Conservation (phyloP, 2,329 filamentous ascomycete genomes). For the Aspergillus glaucus region DNA sequence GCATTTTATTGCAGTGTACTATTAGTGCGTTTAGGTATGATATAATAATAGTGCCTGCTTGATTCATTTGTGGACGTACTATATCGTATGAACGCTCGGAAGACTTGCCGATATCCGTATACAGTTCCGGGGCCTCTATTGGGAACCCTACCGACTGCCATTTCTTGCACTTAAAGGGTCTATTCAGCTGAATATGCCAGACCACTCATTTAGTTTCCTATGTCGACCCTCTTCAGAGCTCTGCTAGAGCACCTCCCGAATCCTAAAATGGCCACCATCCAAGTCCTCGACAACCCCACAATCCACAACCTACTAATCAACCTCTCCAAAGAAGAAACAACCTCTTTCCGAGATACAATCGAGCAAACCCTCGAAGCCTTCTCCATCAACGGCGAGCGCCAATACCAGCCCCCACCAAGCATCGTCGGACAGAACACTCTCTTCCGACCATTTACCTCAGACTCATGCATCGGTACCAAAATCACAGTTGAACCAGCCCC, state of each 20-base stretch:
- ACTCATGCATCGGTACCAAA: constrained; percentile 8
- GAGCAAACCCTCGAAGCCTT: constrained; percentile 2
- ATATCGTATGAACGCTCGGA: no score
- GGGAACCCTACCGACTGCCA: no score
- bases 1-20: background rate
- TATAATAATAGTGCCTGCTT: constrained; percentile 1
- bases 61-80: no score
- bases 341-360: background rate
- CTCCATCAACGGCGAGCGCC: constrained; percentile 3
- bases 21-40: constrained; percentile 4
- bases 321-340: constrained; percentile 1
- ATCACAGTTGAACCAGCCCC: constrained; percentile 6
- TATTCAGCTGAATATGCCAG: no score
- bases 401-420: constrained; percentile 6
- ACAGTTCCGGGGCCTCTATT: no score
- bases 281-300: constrained; percentile 1
- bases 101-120: no score
- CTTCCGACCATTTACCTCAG: constrained; percentile 11
- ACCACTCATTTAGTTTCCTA: no score
- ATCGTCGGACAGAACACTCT: constrained; percentile 7
- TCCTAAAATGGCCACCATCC: constrained; percentile 1
- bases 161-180: no score
- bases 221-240: no score
- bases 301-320: constrained; percentile 3
- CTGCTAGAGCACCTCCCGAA: no score